phyloP scores from a whole-genome alignment of 139 green algal species.

The Pycnococcus provasolii region DNA sequence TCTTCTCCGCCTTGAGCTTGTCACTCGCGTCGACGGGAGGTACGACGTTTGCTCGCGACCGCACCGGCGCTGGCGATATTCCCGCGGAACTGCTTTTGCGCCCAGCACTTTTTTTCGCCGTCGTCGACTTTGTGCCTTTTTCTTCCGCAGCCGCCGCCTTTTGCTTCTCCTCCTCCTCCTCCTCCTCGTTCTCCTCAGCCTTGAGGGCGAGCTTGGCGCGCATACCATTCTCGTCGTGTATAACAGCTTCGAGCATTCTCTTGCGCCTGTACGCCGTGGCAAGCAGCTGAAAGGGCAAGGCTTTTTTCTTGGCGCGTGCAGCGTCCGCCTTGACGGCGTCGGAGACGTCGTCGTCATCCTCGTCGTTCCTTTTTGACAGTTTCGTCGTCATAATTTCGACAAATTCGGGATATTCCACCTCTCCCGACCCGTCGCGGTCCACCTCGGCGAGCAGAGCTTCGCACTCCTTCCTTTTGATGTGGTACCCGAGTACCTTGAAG shows the following conservation, averaged over 20 bases:
- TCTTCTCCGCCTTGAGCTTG: no score
- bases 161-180: no score
- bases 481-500: background rate
- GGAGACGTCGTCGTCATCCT: background rate
- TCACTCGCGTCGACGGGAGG: no score
- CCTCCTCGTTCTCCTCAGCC: no score
- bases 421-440: background rate
- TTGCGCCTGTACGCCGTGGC: background rate
- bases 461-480: background rate
- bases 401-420: background rate
- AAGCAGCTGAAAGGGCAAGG: background rate
- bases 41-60: no score
- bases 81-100: no score
- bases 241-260: background rate
- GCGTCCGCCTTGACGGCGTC: background rate
- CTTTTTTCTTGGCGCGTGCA: background rate
- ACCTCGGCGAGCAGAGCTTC: background rate
- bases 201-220: no score
- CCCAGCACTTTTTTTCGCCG: no score
- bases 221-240: background rate
- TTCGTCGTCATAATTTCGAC: conserved; percentile 5
- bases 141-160: no score
- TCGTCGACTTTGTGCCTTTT: no score
- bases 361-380: background rate
- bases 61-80: no score